Base-by-base conservation (phyloP, 108 stramenopile species). In the Stephanodiscus triporus region DNA sequence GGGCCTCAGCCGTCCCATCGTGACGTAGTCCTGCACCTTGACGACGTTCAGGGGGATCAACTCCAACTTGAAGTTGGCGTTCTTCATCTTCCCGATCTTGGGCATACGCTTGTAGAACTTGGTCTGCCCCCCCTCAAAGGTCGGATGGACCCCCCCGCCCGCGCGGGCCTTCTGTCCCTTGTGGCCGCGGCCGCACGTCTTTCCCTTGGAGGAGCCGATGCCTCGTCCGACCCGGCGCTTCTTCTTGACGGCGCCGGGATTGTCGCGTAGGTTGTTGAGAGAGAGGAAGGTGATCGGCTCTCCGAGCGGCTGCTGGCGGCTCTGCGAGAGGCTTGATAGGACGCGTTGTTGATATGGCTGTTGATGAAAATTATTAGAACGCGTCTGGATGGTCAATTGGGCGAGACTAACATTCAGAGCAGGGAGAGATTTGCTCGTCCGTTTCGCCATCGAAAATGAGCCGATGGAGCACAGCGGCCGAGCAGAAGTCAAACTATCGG, bases 101-200 rank as follows among this genome's bases (percentile, higher is more conserved):
- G 99, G 99, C 27, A 98, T 40, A 13, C 88, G 81, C 63, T 96
- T 91, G 87, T 93, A 91, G 34, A 99, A 82, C 51, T 95, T 96
- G 32, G 99, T 99, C 77, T 99, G 99, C 1, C 99, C 99, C 57
- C 99, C 99, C 81, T 99, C 99, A 72, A 99, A 99, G 22, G 72
- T 70, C 19, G 90, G 80, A 8, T 85, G 84, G 32, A 92, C 86
- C n/a, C 92, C 94, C 42, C 91, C 86, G 19, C 97, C 97, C 16
- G 85, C 59, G 32, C 98, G 83, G 8, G 97, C 83, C 81, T 96
- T 95, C 71, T 96, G 94, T 19, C 99, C 98, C 80, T 99, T 98
- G 78, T 98, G 97, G 8, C 99, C 99, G 11, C 91, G 77, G 10
- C 98, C 98, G 48, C 83, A 89, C 9, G 98, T 99, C 81, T 99